phyloP scores from a whole-genome alignment of 768 basidiomycete species.

The Tulasnella calospora region DNA sequence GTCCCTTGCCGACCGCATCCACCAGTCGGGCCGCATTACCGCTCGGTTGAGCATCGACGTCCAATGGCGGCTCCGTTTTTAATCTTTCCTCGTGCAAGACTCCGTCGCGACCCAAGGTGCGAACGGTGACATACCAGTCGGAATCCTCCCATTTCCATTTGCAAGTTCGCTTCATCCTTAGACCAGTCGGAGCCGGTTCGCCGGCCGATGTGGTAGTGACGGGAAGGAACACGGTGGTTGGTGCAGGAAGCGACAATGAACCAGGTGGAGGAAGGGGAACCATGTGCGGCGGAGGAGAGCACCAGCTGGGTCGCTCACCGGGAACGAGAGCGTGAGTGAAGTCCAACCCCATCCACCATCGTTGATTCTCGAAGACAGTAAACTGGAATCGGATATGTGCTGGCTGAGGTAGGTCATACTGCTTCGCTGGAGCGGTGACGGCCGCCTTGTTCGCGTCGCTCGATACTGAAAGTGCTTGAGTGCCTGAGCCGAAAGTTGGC shows the following conservation, averaged over 20 bases:
- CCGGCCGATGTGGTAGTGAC: conserved; percentile 34
- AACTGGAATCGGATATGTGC: conserved; percentile 42
- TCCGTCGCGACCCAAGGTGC: conserved; percentile 43
- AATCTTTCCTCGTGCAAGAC: conserved; percentile 20
- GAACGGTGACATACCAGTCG: conserved; percentile 77
- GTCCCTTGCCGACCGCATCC: conserved; percentile 21
- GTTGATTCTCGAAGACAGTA: conserved; percentile 88
- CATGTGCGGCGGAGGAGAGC: conserved; percentile 42
- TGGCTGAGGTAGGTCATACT: conserved; percentile 16
- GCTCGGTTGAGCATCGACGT: conserved; percentile 5
- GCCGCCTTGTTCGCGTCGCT: background rate
- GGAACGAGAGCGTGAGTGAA: conserved; percentile 93
- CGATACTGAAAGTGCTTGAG: background rate
- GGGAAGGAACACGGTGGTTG: conserved; percentile 54
- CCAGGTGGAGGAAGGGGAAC: conserved; percentile 65
- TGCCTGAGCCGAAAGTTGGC: conserved; percentile 12
- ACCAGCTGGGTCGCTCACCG: conserved; percentile 87
- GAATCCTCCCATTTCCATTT: conserved; percentile 87
- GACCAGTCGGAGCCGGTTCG: background rate
- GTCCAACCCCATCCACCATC: conserved; percentile 97
- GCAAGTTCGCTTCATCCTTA: conserved; percentile 61
- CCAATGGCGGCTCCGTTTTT: conserved; percentile 20
- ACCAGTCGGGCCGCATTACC: conserved; percentile 18
- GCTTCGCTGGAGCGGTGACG: conserved; percentile 37
- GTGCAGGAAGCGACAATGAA: conserved; percentile 60